Percentiles rank a stretch among this genome's conserved stretches.
Conservation (phyloP, 2,329 filamentous ascomycete genomes). For the Macrophomina pseudophaseolina region DNA sequence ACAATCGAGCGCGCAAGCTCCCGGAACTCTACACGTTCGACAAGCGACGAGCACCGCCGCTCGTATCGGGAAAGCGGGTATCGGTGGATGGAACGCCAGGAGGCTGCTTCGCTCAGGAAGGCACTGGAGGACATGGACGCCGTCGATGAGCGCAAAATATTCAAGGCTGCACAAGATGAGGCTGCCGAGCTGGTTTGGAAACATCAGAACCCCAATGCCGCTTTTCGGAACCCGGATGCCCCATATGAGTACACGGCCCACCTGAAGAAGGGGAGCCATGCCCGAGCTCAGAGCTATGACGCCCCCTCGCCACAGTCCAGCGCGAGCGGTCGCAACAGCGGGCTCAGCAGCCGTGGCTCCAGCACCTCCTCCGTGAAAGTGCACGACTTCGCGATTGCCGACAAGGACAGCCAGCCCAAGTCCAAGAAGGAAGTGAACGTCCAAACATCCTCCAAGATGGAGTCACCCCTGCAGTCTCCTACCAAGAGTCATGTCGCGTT, state of each 20-base stretch:
- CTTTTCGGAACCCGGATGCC: slow-evolving; percentile 61
- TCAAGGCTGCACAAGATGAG: slow-evolving; percentile 74
- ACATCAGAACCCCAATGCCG: slow-evolving; percentile 71
- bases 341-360: slow-evolving; percentile 31
- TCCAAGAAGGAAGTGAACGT: slow-evolving; percentile 3
- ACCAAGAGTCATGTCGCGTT: slow-evolving; percentile 22
- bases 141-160: slow-evolving; percentile 67
- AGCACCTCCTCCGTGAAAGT: slow-evolving; percentile 34
- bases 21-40: slow-evolving; percentile 17
- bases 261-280: slow-evolving; percentile 73
- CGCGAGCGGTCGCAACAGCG: slow-evolving; percentile 25
- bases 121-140: slow-evolving; percentile 77
- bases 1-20: slow-evolving; percentile 57
- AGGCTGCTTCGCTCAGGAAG: slow-evolving; percentile 70
- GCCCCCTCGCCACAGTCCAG: slow-evolving; percentile 19
- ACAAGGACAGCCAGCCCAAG: slow-evolving; percentile 8
- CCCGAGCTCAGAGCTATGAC: slow-evolving; percentile 54
- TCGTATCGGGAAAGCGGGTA: slow-evolving; percentile 76
- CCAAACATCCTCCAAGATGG: background rate
- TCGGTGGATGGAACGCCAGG: slow-evolving; percentile 81
- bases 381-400: slow-evolving; percentile 7
- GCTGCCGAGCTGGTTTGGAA: slow-evolving; percentile 80
- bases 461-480: slow-evolving; percentile 6
- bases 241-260: slow-evolving; percentile 66
- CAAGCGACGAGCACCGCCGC: slow-evolving; percentile 62